A percentile compares a stretch with the other conserved stretches of the same genome.
Conservation (phyloP, 1,284 basidiomycete species). For the Pyrrhoderma noxium region DNA sequence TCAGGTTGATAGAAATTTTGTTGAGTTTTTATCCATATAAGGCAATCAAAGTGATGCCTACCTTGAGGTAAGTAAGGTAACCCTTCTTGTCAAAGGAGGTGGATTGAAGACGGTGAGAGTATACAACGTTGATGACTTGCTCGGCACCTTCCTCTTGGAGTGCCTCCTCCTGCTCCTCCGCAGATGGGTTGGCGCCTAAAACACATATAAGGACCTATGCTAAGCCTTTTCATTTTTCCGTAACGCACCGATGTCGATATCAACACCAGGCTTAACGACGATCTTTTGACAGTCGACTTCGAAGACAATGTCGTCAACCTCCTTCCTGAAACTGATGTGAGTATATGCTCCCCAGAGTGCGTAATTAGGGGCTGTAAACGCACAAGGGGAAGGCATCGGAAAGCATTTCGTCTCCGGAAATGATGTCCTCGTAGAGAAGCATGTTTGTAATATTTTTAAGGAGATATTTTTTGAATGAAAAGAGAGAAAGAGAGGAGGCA, state of each 20-base stretch:
- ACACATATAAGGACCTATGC: slow-evolving; percentile 11
- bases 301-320: slow-evolving; percentile 77
- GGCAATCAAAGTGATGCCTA: slow-evolving; percentile 24
- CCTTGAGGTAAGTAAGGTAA: slow-evolving; percentile 86
- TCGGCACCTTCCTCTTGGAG: slow-evolving; percentile 67
- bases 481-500: slow-evolving; percentile 17
- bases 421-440: slow-evolving; percentile 72
- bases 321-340: slow-evolving; percentile 48
- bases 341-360: background rate
- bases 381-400: slow-evolving; percentile 89
- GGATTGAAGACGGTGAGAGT: slow-evolving; percentile 86
- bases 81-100: slow-evolving; percentile 92
- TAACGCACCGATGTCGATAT: slow-evolving; percentile 82
- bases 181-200: slow-evolving; percentile 83
- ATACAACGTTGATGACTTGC: slow-evolving; percentile 86
- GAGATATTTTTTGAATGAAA: slow-evolving; percentile 21
- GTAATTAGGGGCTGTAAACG: slow-evolving; percentile 25
- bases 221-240: background rate
- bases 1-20: too few relatives aligned
- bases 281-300: slow-evolving; percentile 86
- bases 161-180: slow-evolving; percentile 82
- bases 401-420: slow-evolving; percentile 90
- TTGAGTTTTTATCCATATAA: slow-evolving; percentile 18
- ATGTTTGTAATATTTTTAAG: slow-evolving; percentile 34
- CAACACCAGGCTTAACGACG: slow-evolving; percentile 68